A percentile compares a stretch with the other conserved stretches of the same genome.
Conservation (phyloP, 805 yeast species). For the Wickerhamia fluorescens region DNA sequence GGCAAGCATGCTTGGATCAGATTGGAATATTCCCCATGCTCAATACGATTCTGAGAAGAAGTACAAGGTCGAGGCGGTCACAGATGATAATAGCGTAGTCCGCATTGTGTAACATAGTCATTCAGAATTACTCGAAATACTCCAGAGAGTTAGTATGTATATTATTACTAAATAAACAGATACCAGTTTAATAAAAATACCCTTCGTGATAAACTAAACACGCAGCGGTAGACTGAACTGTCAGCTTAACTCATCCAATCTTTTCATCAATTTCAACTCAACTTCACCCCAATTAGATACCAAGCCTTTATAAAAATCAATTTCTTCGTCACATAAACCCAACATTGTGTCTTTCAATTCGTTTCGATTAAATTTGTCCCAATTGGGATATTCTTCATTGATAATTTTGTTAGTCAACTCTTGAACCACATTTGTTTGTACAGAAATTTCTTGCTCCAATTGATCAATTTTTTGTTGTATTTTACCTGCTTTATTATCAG, state of each 20-base stretch:
- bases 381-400: slow-evolving; percentile 49
- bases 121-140: too few relatives aligned
- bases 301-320: slow-evolving; percentile 61
- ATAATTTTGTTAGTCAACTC: slow-evolving; percentile 41
- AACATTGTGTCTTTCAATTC: slow-evolving; percentile 70
- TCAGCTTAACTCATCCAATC: slow-evolving; percentile 10
- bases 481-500: slow-evolving; percentile 38
- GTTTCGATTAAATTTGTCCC: slow-evolving; percentile 71
- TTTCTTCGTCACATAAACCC: slow-evolving; percentile 69
- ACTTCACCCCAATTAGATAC: slow-evolving; percentile 65
- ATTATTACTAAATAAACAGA: too few relatives aligned
- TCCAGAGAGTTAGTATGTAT: too few relatives aligned
- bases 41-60: slow-evolving; percentile 1
- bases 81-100: neutral
- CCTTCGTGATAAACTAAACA: too few relatives aligned
- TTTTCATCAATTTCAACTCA: slow-evolving; percentile 21
- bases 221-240: too few relatives aligned
- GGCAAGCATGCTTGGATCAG: slow-evolving; percentile 20
- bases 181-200: too few relatives aligned
- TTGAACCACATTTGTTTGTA: slow-evolving; percentile 39
- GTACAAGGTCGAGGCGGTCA: too few relatives aligned
- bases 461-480: slow-evolving; percentile 36
- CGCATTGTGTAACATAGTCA: too few relatives aligned
- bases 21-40: slow-evolving; percentile 19
- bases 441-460: slow-evolving; percentile 39